Conservation (phyloP, 2,329 filamentous ascomycete species). For the Hymenoscyphus linearis region DNA sequence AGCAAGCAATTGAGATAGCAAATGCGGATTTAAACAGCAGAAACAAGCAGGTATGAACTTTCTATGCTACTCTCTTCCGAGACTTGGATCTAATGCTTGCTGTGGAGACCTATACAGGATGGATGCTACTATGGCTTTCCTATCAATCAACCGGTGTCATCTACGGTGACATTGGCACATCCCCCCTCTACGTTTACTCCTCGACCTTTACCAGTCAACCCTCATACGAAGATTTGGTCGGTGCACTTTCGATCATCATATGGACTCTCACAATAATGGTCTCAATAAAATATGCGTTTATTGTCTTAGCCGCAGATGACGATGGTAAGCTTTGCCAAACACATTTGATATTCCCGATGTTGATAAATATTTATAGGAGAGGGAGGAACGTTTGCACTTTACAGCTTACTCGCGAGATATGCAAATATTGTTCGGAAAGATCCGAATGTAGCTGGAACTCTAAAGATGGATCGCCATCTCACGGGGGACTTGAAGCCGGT, state of each 20-base stretch:
- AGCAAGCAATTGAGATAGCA: conserved; percentile 21
- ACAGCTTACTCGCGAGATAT: conserved; percentile 58
- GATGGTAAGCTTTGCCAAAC: conserved; percentile 39
- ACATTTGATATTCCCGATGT: neutral
- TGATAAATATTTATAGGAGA: conserved; percentile 38
- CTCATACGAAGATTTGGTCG: conserved; percentile 53
- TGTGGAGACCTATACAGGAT: conserved; percentile 22
- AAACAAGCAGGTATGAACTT: conserved; percentile 27
- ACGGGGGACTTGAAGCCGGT: conserved; percentile 50
- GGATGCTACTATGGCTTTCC: conserved; percentile 42
- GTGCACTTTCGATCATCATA: conserved; percentile 62
- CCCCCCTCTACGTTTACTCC: conserved; percentile 66
- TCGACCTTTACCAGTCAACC: conserved; percentile 58
- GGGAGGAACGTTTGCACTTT: conserved; percentile 64
- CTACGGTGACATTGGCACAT: conserved; percentile 61
- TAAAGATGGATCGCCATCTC: conserved; percentile 54
- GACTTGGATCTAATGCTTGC: neutral
- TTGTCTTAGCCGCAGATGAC: conserved; percentile 62
- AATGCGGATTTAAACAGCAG: conserved; percentile 27
- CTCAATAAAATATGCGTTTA: conserved; percentile 62
- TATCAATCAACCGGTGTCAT: conserved; percentile 64
- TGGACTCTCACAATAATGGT: conserved; percentile 67
- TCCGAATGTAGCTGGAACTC: conserved; percentile 47
- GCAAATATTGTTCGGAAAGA: conserved; percentile 56
- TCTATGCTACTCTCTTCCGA: neutral